Evolutionary conservation across 2,329 filamentous ascomycete genomes (phyloP).

Genomic region (Claviceps lovelessii): DNA sequence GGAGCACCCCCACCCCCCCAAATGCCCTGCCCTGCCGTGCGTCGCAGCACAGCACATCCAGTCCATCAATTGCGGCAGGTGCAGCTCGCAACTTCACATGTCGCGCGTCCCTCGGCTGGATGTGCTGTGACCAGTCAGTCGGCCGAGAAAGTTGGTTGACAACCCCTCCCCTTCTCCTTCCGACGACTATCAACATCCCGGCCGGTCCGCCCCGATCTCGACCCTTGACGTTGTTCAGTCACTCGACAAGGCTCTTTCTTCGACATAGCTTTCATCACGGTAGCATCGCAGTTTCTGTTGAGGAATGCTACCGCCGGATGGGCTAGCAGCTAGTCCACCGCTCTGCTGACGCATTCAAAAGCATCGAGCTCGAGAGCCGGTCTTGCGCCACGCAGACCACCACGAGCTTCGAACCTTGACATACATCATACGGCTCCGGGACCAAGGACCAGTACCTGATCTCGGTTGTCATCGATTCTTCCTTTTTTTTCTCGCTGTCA

Average conservation of each 20-base stretch:
- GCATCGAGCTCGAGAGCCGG: background rate
- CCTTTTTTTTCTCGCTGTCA: constrained; percentile 7
- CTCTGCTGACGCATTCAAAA: background rate
- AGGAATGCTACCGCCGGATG: constrained; percentile 1
- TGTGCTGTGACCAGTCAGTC: background rate
- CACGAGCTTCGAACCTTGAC: background rate
- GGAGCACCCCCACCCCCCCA: background rate
- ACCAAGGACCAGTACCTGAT: background rate
- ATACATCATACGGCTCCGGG: background rate
- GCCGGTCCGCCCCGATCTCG: background rate
- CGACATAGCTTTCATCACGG: background rate
- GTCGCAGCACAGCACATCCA: background rate
- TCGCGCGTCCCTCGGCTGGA: constrained; percentile 3
- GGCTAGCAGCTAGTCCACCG: background rate
- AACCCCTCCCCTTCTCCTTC: too few species aligned
- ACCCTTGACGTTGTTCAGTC: background rate
- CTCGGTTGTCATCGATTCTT: background rate
- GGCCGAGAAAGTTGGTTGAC: background rate
- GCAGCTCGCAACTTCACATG: constrained; percentile 1
- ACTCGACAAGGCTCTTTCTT: background rate
- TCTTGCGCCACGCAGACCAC: background rate
- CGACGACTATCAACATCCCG: background rate
- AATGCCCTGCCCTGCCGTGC: background rate
- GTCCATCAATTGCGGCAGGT: background rate
- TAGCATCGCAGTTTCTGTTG: background rate